Evolutionary conservation across 495 filamentous ascomycete species (phyloP), one percentile per base, ranked within the genome.

Genomic region (Cenococcum geophilum): DNA sequence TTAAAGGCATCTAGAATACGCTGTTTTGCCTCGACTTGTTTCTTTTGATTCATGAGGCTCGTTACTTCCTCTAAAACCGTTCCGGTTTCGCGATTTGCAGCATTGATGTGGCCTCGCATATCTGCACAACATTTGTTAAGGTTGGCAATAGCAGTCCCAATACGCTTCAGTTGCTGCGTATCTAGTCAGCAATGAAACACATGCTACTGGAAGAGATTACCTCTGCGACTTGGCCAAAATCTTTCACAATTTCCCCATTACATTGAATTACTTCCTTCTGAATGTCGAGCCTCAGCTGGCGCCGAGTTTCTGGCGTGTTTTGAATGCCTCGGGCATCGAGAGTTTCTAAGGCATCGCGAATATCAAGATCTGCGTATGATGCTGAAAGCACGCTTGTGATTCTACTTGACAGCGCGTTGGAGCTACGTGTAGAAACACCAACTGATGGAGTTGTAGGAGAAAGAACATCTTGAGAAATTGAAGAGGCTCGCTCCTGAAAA

Each of bases 231-330:
- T 86, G 82, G 25, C 90, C 88, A 76, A 97, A 97, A 69, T 96
- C 92, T 56, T 80, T 76, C 53, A 99, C 84, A 59, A 99, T 89
- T 59, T 91, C 86, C 35, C 86, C 91, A 84, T 97, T 97, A 75
- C 89, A 89, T 60, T 92, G 83, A 49, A 97, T 89, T 35, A 97
- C 88, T 72, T 97, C 91, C 67, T 89, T 91, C 73, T 97, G 91
- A 1, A 95, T 80, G 73, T 96, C 88, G 1, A 95, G 74, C 34
- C 91, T 82, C 12, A 97, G 74, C 64, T 87, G 85, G 34, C 93
- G 83, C 11, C 93, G 80, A 20, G 87, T 87, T 62, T 95, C 89
- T 8, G 87, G 77, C 8, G 82, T 91, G 69, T 97, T 97, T 43
- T 82, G 76, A 14, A 90, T 72, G 1, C 82, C 82, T 22, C 86